phyloP scores from a whole-genome alignment of 371 early-diverging fungal species.

The Blastocladiella emersonii region DNA sequence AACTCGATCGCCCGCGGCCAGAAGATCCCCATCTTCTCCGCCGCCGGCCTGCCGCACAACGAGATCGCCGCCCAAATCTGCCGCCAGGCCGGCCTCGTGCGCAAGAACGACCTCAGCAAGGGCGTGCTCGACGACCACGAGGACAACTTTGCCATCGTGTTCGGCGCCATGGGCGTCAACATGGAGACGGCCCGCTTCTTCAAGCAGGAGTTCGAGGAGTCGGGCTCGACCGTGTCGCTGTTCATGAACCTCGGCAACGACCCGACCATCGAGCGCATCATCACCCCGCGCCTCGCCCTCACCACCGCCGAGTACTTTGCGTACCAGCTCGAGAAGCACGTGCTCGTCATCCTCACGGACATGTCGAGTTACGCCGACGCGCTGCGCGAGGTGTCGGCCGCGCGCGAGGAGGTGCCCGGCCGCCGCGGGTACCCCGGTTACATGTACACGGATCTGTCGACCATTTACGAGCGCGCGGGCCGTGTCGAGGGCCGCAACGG shows the following conservation, averaged over 20 bases:
- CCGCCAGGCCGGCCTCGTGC: conserved; percentile 98
- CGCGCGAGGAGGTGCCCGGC: conserved; percentile 99
- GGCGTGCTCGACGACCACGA: conserved; percentile 95
- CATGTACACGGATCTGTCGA: conserved; percentile 99
- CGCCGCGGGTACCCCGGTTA: conserved; percentile 99
- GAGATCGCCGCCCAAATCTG: conserved; percentile 99
- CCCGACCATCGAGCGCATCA: conserved; percentile 99
- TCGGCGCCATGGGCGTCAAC: conserved; percentile 99
- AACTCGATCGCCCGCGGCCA: conserved; percentile 99
- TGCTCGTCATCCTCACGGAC: conserved; percentile 99
- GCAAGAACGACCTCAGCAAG: conserved; percentile 69
- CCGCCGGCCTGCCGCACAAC: conserved; percentile 99
- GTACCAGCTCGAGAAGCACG: conserved; percentile 99
- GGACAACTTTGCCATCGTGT: conserved; percentile 99
- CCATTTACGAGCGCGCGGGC: conserved; percentile 99
- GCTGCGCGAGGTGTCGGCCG: conserved; percentile 98
- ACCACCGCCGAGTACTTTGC: conserved; percentile 99
- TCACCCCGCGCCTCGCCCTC: conserved; percentile 98
- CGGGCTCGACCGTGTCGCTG: conserved; percentile 96
- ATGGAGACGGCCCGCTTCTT: conserved; percentile 99
- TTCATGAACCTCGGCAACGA: conserved; percentile 99
- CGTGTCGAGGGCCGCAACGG: conserved; percentile 99
- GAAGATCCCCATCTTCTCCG: conserved; percentile 99
- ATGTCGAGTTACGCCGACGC: conserved; percentile 99
- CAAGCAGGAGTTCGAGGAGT: conserved; percentile 99